phyloP scores from a whole-genome alignment of 305 asterid genomes.

The Fraxinus latifolia region DNA sequence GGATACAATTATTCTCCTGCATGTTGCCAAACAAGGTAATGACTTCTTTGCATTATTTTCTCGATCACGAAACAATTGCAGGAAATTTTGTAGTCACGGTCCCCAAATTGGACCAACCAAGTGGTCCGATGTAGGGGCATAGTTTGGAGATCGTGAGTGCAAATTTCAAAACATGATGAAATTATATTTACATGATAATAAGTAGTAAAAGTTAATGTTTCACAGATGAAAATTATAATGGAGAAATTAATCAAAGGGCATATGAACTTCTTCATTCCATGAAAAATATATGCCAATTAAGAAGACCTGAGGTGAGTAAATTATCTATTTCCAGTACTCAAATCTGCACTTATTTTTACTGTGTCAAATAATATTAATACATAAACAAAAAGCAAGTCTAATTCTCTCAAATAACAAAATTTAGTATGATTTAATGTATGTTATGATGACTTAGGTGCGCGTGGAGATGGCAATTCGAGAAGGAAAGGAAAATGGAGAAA shows the following conservation, averaged over 20 bases:
- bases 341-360: neutral
- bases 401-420: neutral
- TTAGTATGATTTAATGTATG: neutral
- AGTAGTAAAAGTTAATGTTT: conserved; percentile 10
- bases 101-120: neutral
- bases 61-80: neutral
- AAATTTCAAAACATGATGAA: neutral
- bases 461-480: conserved; percentile 58
- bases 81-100: neutral
- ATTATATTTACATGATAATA: neutral
- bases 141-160: neutral
- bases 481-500: conserved; percentile 64
- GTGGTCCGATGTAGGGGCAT: neutral
- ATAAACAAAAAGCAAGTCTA: neutral
- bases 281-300: conserved; percentile 51
- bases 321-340: neutral
- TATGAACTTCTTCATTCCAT: conserved; percentile 49
- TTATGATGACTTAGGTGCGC: conserved; percentile 43
- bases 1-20: conserved; percentile 63
- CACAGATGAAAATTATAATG: conserved; percentile 38
- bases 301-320: conserved; percentile 67
- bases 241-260: conserved; percentile 39
- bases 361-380: neutral
- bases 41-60: neutral
- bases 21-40: conserved; percentile 56